A percentile compares a stretch with the other conserved stretches of the same genome.
Evolutionary conservation across 805 yeast species (phyloP).

Genomic region (Kluyveromyces dobzhanskii): DNA sequence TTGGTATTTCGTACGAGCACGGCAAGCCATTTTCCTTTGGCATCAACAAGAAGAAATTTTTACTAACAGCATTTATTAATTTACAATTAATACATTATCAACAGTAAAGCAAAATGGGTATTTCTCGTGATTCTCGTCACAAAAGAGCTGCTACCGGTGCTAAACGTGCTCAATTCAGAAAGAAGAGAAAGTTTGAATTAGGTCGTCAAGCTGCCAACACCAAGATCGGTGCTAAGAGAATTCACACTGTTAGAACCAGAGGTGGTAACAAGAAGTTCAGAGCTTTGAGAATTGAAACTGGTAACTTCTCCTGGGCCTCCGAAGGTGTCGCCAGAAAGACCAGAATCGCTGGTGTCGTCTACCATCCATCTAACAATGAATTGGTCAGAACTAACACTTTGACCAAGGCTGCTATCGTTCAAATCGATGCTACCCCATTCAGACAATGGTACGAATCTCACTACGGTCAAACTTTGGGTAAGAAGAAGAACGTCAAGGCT

Average conservation of each 20-base stretch:
- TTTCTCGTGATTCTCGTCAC: slow-evolving; percentile 99
- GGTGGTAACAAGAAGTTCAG: slow-evolving; percentile 99
- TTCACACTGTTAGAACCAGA: slow-evolving; percentile 98
- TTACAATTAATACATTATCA: not conserved
- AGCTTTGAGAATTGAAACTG: slow-evolving; percentile 98
- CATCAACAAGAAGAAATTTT: no score
- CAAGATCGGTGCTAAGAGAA: slow-evolving; percentile 98
- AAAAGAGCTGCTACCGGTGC: slow-evolving; percentile 99
- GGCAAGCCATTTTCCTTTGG: no score
- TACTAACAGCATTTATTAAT: no score
- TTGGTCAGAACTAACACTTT: slow-evolving; percentile 99
- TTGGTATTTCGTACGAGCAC: no score
- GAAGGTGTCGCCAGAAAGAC: slow-evolving; percentile 98
- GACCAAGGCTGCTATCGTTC: slow-evolving; percentile 98
- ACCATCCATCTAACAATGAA: slow-evolving; percentile 99
- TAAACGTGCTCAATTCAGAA: slow-evolving; percentile 99
- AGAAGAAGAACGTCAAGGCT: slow-evolving; percentile 50
- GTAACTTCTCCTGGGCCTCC: slow-evolving; percentile 99
- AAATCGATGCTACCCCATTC: slow-evolving; percentile 99
- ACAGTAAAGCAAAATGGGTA: slow-evolving; percentile 72
- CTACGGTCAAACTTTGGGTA: slow-evolving; percentile 91
- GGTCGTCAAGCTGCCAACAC: slow-evolving; percentile 99
- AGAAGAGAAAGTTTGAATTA: slow-evolving; percentile 99
- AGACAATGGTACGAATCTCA: slow-evolving; percentile 98
- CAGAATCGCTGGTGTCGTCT: slow-evolving; percentile 95